Base-by-base conservation (phyloP, 352 stramenopile genomes). In the Globisporangium acanthophoron region DNA sequence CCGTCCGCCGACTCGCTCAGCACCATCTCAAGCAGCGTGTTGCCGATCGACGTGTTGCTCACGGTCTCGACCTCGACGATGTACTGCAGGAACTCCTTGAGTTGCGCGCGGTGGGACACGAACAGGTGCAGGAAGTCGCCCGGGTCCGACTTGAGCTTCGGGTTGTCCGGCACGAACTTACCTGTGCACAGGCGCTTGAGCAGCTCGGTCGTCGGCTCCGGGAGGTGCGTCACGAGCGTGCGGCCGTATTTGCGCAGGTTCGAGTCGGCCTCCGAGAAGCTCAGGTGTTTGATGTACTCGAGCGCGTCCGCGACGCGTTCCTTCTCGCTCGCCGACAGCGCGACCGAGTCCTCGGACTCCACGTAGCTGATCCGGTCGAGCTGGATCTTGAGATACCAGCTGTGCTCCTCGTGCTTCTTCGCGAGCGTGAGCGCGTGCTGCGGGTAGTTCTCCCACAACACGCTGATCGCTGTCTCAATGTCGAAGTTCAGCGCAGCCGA, bases 321-420 rank as follows among this genome's bases (percentile, higher is more conserved):
- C 33, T 93, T 85, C 52, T 95, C 86, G 40, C 66, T 71, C 9
- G 79, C 80, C 4, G 81, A 93, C 20, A 95, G 62, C 27, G 75
- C 75, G 1, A 68, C 66, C 21, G 73, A 88, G 58, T 90, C 80
- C 18, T 90, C 75, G 0, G 84, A 94, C 33, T 96, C 79, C 27
- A 91, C 78, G 54, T 92, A 92, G 55, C 83, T 92, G 47, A 96
- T 94, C 39, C 88, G 85, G 46, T 96, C 90, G 9, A 98, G 72
- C 59, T 97, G 88, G 55, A 98, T 96, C 58, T 94, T 92, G 43
- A 97, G 65, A 63, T 97, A 97, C 82, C 86, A 96, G 48, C 80
- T 93, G 67, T 97, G 87, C 54, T 97, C 86, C 52, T 88, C 77
- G 60, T 95, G 79, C 66, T 96, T 96, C 59, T 87, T 94, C 24